A percentile compares a stretch with the other conserved stretches of the same genome.
phyloP scores from a whole-genome alignment of 805 yeast species.

The Saturnispora serradocipensis region DNA sequence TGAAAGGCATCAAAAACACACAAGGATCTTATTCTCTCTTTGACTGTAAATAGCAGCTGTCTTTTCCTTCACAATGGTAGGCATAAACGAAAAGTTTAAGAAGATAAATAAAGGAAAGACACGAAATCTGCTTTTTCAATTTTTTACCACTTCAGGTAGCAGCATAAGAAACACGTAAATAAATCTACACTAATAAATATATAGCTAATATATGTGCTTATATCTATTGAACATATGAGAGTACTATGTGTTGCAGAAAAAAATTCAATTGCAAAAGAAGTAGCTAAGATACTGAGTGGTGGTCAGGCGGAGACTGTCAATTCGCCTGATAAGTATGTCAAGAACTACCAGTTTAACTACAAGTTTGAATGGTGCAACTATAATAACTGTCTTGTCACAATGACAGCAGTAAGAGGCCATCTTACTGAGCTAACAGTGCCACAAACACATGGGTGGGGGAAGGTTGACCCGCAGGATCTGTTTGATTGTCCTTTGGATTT shows the following conservation, averaged over 20 bases:
- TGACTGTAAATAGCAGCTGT: too few relatives aligned
- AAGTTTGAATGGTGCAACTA: conserved; percentile 48
- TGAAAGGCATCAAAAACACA: too few relatives aligned
- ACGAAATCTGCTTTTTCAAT: neutral
- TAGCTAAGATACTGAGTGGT: conserved; percentile 67
- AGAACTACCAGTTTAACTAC: conserved; percentile 71
- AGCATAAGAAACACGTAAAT: neutral
- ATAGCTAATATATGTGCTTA: neutral
- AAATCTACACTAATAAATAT: neutral
- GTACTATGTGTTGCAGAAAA: conserved; percentile 95
- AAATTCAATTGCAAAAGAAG: conserved; percentile 86
- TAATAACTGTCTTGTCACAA: conserved; percentile 57
- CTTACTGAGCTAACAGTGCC: conserved; percentile 58
- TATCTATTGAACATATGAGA: conserved; percentile 36
- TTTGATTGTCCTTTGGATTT: conserved; percentile 52
- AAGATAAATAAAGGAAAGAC: neutral
- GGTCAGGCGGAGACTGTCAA: conserved; percentile 40
- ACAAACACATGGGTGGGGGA: conserved; percentile 54
- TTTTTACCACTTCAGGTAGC: neutral
- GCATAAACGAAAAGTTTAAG: too few relatives aligned
- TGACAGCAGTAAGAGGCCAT: conserved; percentile 94
- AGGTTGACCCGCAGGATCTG: conserved; percentile 51
- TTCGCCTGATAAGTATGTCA: conserved; percentile 51
- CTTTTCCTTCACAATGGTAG: too few relatives aligned
- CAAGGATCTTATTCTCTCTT: too few relatives aligned